Conservation (phyloP, 768 basidiomycete species). For the Megacollybia marginata region DNA sequence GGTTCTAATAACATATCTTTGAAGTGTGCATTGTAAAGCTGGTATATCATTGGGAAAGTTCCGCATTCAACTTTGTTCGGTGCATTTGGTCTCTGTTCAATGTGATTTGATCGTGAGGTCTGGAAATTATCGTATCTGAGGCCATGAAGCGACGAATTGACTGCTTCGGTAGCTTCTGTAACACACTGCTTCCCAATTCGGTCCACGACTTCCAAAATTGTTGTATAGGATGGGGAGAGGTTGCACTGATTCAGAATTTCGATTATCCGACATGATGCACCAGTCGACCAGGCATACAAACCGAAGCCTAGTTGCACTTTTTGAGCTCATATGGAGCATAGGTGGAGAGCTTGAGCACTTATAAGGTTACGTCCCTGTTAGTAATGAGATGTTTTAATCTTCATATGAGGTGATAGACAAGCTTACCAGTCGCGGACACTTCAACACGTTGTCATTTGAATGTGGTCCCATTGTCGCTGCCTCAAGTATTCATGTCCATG, state of each 20-base stretch:
- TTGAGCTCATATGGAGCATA: neutral
- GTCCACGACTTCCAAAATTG: neutral
- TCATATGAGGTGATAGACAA: neutral
- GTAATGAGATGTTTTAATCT: neutral
- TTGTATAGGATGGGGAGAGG: neutral
- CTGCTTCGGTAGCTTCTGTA: neutral
- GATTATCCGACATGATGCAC: too few species aligned
- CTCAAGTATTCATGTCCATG: neutral
- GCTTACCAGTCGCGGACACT: neutral
- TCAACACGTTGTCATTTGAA: neutral
- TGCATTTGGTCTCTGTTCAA: conserved; percentile 19
- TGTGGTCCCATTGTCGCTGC: neutral
- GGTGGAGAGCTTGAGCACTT: neutral
- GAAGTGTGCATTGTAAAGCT: conserved; percentile 11
- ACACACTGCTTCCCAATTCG: neutral
- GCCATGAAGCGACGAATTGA: neutral
- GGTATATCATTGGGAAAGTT: conserved; percentile 23
- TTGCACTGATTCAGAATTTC: too few species aligned
- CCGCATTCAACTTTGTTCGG: conserved; percentile 25
- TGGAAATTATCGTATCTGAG: conserved; percentile 20
- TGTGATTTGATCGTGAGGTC: conserved; percentile 19
- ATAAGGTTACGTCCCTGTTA: neutral
- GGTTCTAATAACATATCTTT: conserved; percentile 16
- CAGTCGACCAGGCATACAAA: too few species aligned
- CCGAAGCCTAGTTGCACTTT: neutral